Evolutionary conservation across 2,329 filamentous ascomycete species (phyloP).

Genomic region (Aureobasidium sp.): DNA sequence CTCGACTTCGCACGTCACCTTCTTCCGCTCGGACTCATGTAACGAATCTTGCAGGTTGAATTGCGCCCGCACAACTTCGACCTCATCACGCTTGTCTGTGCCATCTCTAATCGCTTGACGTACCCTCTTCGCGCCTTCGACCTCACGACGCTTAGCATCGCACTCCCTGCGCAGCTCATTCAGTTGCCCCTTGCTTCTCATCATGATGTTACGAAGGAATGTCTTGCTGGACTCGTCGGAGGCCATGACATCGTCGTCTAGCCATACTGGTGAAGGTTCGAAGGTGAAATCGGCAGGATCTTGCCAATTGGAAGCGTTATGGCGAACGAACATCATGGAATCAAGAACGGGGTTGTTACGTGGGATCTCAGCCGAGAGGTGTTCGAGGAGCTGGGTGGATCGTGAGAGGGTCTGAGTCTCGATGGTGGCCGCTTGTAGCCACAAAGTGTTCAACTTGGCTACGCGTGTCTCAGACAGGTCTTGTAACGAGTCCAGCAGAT

Average conservation of each 20-base stretch:
- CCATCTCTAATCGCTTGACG: constrained; percentile 75
- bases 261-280: constrained; percentile 93
- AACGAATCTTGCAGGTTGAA: constrained; percentile 79
- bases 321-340: constrained; percentile 95
- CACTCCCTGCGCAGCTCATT: constrained; percentile 74
- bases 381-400: constrained; percentile 64
- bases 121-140: constrained; percentile 66
- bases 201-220: constrained; percentile 83
- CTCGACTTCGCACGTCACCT: constrained; percentile 85
- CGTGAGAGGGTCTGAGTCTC: constrained; percentile 73
- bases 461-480: constrained; percentile 88
- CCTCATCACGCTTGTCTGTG: constrained; percentile 81
- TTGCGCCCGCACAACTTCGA: constrained; percentile 73
- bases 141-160: constrained; percentile 78
- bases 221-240: constrained; percentile 81
- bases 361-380: constrained; percentile 71
- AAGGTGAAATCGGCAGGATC: constrained; percentile 81
- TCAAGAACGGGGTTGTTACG: constrained; percentile 85
- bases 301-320: constrained; percentile 76
- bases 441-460: constrained; percentile 74
- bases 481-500: constrained; percentile 82
- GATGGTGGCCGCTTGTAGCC: constrained; percentile 71
- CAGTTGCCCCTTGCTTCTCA: constrained; percentile 80
- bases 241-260: constrained; percentile 83
- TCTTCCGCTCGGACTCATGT: constrained; percentile 75